Evolutionary conservation across 2,329 filamentous ascomycete genomes (phyloP).

Genomic region (Didymella glomerata): DNA sequence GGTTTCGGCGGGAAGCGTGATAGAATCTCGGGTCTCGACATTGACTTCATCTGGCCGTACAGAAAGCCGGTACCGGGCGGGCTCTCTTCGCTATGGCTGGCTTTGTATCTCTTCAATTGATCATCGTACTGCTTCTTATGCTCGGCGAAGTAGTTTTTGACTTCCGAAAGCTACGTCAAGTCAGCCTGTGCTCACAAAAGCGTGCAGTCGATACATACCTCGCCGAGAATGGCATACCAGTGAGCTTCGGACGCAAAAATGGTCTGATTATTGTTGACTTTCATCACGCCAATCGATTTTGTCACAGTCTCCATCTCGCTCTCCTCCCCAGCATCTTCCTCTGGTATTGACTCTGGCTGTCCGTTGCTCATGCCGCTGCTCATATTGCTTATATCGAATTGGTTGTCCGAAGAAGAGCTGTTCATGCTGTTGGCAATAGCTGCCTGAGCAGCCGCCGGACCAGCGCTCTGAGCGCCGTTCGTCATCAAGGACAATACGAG

Average conservation of each 20-base stretch:
- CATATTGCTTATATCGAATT: slow-evolving; percentile 64
- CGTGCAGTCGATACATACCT: slow-evolving; percentile 46
- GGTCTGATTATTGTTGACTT: slow-evolving; percentile 59
- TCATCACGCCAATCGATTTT: slow-evolving; percentile 62
- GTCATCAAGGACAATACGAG: slow-evolving; percentile 95
- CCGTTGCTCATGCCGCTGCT: slow-evolving; percentile 64
- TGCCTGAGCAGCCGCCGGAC: slow-evolving; percentile 66
- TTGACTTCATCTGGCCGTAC: slow-evolving; percentile 74
- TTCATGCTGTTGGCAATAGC: slow-evolving; percentile 60
- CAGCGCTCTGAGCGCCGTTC: slow-evolving; percentile 73
- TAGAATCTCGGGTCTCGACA: slow-evolving; percentile 79
- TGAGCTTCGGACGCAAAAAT: slow-evolving; percentile 61
- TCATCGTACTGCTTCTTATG: slow-evolving; percentile 91
- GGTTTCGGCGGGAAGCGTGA: slow-evolving; percentile 81
- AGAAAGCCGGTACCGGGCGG: slow-evolving; percentile 77
- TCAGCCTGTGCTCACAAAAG: slow-evolving; percentile 17
- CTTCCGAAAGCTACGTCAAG: slow-evolving; percentile 75
- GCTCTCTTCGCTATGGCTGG: slow-evolving; percentile 65
- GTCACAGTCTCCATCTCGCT: slow-evolving; percentile 69
- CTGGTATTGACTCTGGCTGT: slow-evolving; percentile 62
- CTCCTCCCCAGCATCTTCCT: slow-evolving; percentile 63
- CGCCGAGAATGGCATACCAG: slow-evolving; percentile 62
- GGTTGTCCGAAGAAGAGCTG: slow-evolving; percentile 50
- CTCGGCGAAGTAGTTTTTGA: slow-evolving; percentile 85
- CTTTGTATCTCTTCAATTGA: slow-evolving; percentile 78